Base-by-base conservation (phyloP, 257 asterid species). In the Fraxinus quadrangulata region DNA sequence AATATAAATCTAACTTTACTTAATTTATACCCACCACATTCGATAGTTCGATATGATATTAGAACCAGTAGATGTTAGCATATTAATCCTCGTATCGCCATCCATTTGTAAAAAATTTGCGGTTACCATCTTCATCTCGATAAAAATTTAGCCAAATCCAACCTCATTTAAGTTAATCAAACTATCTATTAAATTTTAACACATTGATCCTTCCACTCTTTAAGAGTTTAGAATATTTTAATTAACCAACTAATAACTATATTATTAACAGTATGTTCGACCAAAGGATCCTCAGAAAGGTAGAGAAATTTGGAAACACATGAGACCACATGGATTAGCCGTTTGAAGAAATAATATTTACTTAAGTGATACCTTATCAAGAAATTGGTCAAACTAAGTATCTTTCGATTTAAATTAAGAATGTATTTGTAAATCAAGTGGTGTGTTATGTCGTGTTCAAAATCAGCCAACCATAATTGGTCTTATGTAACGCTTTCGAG, bases 281-380 rank as follows among this genome's bases (percentile, higher is more conserved):
- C 84, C 47, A 74, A 56, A 45, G 73, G 49, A 80, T 75, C 70
- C 78, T 68, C 72, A 2, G 4, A 11, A 40, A 36, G 9, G 10
- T 36, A 33, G 71, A 73, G 75, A 77, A 47, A 66, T 51, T 82
- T 74, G 72, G 83, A 79, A 87, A 87, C 93, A 82, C 90, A 86
- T 81, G 91, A 91, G 89, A 85, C 90, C 94, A 89, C 90, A 88
- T 89, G 96, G 90, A 86, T 75, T 81, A 80, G 85, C 83, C 84
- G 86, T 77, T 85, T 83, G 76, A 30, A 82, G 79, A 70, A 10
- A 70, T 36, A 83, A 87, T 79, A 81, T 67, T 78, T 24, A 59
- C 63, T 81, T 81, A 54, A 51, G 56, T 81, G 77, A 73, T 68
- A 56, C 73, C 1, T 73, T 80, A 70, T 6, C 31, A 33, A 71